Base-by-base conservation (phyloP, 352 stramenopile genomes). In the Phytophthora capsici region DNA sequence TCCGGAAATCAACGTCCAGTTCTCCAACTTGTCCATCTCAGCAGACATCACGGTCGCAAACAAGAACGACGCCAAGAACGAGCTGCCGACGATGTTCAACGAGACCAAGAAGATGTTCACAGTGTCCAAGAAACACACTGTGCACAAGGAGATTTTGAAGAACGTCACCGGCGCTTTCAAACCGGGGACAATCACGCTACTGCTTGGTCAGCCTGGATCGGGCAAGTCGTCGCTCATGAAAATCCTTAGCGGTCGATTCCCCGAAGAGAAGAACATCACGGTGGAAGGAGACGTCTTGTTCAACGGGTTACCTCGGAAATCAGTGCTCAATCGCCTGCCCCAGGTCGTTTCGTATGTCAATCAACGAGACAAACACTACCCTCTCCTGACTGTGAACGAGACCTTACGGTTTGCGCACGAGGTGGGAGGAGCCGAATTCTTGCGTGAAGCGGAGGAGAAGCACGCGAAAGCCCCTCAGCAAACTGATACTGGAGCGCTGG, bases 11-110 rank as follows among this genome's bases (percentile, higher is more conserved):
- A 66, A 75, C 19, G 75, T 82, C 3, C 71, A 57, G n/a, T 61
- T 71, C 47, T 19, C 22, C 44, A 55, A 62, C 20, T 30, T 71
- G 34, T 67, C 63, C 5, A 25, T 71, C 6, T 34, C 49, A 6
- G 63, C 49, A 2, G 66, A 74, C 12, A 56, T 72, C 16, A 37
- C 59, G 5, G 51, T 82, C 8, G 56, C 52, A 9, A 30, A 67
- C 41, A 70, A 65, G 37, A 57, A 57, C 37, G 49, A 51, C 6
- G 19, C 47, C 30, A 58, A 57, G 12, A 57, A 53, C 38, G 73
- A 80, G 37, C 59, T 84, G 4, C 73, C 76, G 23, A 82, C 73
- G 1, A 61, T 82, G 22, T 14, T 51, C 12, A 84, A 77, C 34
- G 53, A 49, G 20, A 10, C 60, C 20, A 64, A 65, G 19, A 66